Conservation (phyloP, 345 rosid species). For the Linum tenue region DNA sequence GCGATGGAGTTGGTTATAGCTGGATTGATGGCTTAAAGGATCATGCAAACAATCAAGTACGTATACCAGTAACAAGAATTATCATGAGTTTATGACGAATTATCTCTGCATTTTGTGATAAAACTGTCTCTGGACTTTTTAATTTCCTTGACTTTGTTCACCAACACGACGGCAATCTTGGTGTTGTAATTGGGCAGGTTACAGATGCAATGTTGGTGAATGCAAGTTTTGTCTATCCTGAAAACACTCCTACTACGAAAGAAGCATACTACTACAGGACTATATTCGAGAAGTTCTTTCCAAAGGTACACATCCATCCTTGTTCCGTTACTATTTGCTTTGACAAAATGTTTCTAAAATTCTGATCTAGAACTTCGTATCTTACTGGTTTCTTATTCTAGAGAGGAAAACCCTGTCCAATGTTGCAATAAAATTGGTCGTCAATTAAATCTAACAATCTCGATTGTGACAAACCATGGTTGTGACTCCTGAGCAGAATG, state of each 20-base stretch:
- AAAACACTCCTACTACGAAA: constrained; percentile 70
- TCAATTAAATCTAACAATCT: no score
- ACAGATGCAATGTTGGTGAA: constrained; percentile 64
- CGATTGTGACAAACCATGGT: constrained; percentile 18
- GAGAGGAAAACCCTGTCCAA: no score
- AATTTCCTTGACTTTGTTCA: no score
- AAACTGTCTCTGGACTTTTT: no score
- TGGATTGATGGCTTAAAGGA: constrained; percentile 87
- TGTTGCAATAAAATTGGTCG: no score
- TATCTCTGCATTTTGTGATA: no score
- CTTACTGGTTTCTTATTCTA: no score
- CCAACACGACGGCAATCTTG: neutral
- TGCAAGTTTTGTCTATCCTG: constrained; percentile 69
- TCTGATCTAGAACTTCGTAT: no score
- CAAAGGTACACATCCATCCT: constrained; percentile 37
- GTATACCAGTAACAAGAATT: neutral
- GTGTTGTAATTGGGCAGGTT: constrained; percentile 37
- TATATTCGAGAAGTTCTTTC: constrained; percentile 70
- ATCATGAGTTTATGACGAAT: neutral
- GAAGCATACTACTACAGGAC: constrained; percentile 76
- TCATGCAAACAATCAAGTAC: constrained; percentile 57
- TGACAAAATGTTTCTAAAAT: no score
- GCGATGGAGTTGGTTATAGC: constrained; percentile 83
- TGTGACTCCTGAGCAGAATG: constrained; percentile 49
- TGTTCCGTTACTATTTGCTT: neutral